phyloP scores from a whole-genome alignment of 2,329 filamentous ascomycete species.

The Trichoderma koningii region DNA sequence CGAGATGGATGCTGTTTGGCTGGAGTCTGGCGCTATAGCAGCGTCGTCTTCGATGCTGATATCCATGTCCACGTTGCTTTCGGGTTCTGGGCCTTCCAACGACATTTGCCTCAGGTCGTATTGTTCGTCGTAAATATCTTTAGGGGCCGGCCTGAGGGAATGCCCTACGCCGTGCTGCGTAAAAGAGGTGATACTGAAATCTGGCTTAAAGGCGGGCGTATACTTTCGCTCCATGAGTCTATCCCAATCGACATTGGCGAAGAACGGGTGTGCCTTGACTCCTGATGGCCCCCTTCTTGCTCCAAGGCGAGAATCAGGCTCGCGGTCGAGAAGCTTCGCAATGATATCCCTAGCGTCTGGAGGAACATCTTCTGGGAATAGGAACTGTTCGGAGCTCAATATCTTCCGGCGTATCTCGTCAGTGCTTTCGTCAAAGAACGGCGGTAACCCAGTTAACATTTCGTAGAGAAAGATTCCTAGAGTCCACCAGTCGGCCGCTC shows the following conservation, averaged over 20 bases:
- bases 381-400: background rate
- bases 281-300: background rate
- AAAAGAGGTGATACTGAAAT: background rate
- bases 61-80: background rate
- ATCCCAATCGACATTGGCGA: constrained; percentile 21
- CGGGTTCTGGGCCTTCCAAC: background rate
- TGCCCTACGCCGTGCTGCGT: background rate
- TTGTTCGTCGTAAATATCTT: background rate
- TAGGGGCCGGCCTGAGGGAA: background rate
- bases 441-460: constrained; percentile 86
- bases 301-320: constrained; percentile 1
- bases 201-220: constrained; percentile 18
- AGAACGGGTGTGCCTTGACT: constrained; percentile 21
- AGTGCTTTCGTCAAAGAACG: constrained; percentile 70
- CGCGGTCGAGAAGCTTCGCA: constrained; percentile 1
- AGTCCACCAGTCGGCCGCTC: constrained; percentile 92
- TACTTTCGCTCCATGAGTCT: constrained; percentile 5
- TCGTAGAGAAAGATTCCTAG: constrained; percentile 86
- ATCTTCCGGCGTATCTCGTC: constrained; percentile 9
- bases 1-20: background rate
- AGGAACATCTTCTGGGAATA: background rate
- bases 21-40: background rate
- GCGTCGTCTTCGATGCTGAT: background rate
- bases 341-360: background rate
- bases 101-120: background rate